Evolutionary conservation across 192 early-diverging fungal genomes (phyloP), one percentile per base, ranked within the genome.

Genomic region (Coemansia sp.): DNA sequence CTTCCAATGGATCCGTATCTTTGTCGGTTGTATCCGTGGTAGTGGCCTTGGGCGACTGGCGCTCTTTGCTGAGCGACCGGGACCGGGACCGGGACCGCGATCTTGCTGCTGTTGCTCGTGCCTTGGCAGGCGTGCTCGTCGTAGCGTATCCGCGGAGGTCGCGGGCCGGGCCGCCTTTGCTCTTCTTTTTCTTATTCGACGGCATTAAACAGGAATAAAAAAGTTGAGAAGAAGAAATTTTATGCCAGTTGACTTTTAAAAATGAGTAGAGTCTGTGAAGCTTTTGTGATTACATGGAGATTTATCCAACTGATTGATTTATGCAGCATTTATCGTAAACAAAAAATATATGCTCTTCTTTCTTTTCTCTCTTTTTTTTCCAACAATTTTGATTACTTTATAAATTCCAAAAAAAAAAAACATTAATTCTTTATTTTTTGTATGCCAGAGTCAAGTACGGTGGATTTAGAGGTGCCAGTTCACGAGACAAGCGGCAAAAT

Each of bases 401-500:
- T n/a, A n/a, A n/a, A n/a, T n/a, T n/a, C n/a, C n/a, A 38, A 38
- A 38, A 11, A 38, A n/a, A n/a, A n/a, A n/a, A n/a, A 11, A 38
- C 14, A 16, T 38, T 22, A 18, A 18, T 46, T 10, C 16, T 46
- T 23, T 46, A 18, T 46, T 19, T 9, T 28, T 18, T 30, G 23
- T 27, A 49, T 49, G 47, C 47, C 22, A 7, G 47, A 49, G 25
- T 23, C 47, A 49, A 49, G 23, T 27, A 23, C 27, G 5, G 40
- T 43, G 19, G 47, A 49, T 23, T 27, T 27, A 4, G 23, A 24
- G 45, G 45, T 21, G 45, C 6, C 45, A 27, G 16, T 49, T 22
- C 27, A 28, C 54, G 50, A 66, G 24, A 18, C 28, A 5, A 12
- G 25, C 6, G 63, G 42, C 4, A 47, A 52, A 24, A 45, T 60